Percentiles rank a stretch among this genome's conserved stretches.
phyloP scores from a whole-genome alignment of 371 early-diverging fungal genomes.

The Apophysomyces ossiformis region DNA sequence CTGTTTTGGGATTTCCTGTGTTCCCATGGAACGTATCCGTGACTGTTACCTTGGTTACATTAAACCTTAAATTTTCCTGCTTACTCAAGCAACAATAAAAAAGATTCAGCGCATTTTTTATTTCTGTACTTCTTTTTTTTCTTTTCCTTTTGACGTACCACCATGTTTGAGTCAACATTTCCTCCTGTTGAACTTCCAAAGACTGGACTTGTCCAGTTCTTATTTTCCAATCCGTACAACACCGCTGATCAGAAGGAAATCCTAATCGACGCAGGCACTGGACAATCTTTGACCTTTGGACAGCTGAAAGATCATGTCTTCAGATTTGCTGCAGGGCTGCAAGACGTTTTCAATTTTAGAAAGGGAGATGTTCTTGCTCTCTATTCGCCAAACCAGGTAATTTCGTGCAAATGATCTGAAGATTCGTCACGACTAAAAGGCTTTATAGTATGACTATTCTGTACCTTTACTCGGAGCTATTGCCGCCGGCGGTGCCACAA shows the following conservation, averaged over 20 bases:
- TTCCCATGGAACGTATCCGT: not conserved
- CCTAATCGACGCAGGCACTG: slow-evolving; percentile 64
- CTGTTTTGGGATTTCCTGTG: too few species aligned
- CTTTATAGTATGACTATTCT: slow-evolving; percentile 42
- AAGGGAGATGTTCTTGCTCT: slow-evolving; percentile 72
- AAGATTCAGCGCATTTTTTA: not conserved
- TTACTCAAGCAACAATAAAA: not conserved
- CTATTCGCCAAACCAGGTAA: slow-evolving; percentile 73
- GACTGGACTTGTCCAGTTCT: slow-evolving; percentile 22
- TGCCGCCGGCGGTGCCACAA: slow-evolving; percentile 63
- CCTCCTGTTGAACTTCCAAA: slow-evolving; percentile 19
- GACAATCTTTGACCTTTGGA: slow-evolving; percentile 61
- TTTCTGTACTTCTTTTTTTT: not conserved
- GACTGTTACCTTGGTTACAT: not conserved
- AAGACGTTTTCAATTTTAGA: slow-evolving; percentile 56
- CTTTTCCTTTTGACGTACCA: not conserved
- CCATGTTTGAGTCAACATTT: slow-evolving; percentile 17
- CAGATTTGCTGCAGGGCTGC: slow-evolving; percentile 75
- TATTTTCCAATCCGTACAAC: slow-evolving; percentile 24
- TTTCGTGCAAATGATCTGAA: not conserved
- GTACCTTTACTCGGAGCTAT: slow-evolving; percentile 42
- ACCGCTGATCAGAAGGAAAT: slow-evolving; percentile 48
- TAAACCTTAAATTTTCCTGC: not conserved
- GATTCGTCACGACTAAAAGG: not conserved
- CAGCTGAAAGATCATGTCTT: slow-evolving; percentile 59